Evolutionary conservation across 2,329 filamentous ascomycete species (phyloP), one percentile per base, ranked within the genome.

Genomic region (Periconia sp.): DNA sequence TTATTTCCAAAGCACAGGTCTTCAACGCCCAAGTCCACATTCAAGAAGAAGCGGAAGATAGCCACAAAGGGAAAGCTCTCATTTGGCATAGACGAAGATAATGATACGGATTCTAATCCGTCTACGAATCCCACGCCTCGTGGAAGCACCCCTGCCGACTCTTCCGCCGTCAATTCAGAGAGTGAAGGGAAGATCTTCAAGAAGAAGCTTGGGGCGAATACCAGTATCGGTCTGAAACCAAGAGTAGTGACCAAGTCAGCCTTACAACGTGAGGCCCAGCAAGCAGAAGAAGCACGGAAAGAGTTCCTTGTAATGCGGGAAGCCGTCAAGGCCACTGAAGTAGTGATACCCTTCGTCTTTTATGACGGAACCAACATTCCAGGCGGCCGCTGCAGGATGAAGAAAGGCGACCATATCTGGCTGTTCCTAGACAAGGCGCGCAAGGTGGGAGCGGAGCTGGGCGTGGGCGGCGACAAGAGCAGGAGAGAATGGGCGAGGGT

Each of bases 381-480:
- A 0, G 90, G 91, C 12, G 92, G 92, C 1, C 81, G 81, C 11
- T 92, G 92, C 34, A 85, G 86, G 46, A 82, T 97, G 36, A 95
- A 91, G 70, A 99, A 99, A 72, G 92, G 94, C 8, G 94, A 97
- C 63, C 87, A 85, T 43, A 79, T 95, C 18, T 97, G 94, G 94
- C 75, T 96, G 1, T 96, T 97, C 54, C 75, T 99, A 3, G 94
- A 99, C 70, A 86, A 88, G 62, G 94, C 90, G 60, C 81, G 92
- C 50, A 96, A 96, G 68, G 86, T 96, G 1, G 92, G 91, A 10
- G 92, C 92, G 2, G 85, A 94, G 60, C 73, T 90, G 29, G 87
- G 87, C 1, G 87, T 92, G 1, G 87, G 85, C 36, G 82, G 73
- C 42, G 72, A 80, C 41, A 86, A 87, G 56, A 84, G 82, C 32